Conservation (phyloP, 1,284 basidiomycete species). For the Ustilago shanxiensis region DNA sequence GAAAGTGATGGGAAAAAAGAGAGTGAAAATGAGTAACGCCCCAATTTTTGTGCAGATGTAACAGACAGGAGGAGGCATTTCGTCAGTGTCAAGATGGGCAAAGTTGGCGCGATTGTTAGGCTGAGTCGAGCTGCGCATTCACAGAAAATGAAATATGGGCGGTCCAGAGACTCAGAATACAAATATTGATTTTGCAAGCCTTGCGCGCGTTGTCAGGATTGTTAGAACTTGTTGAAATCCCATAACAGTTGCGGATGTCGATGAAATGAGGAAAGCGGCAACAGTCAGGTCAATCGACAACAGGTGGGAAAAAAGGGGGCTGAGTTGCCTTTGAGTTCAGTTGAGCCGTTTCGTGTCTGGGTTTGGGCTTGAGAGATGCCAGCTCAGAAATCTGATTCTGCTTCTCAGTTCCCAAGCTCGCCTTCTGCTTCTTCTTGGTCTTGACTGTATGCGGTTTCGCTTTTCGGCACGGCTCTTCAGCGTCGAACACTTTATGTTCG, state of each 20-base stretch:
- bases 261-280: background rate
- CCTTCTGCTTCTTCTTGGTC: too few relatives aligned
- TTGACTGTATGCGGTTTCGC: too few relatives aligned
- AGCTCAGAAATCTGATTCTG: too few relatives aligned
- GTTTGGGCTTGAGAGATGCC: too few relatives aligned
- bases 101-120: background rate
- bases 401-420: too few relatives aligned
- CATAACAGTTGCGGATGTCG: background rate
- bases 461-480: too few relatives aligned
- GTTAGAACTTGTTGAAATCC: conserved; percentile 19
- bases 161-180: background rate
- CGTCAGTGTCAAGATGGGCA: background rate
- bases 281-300: too few relatives aligned
- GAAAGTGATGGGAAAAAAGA: too few relatives aligned
- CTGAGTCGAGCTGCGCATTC: background rate
- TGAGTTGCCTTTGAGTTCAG: too few relatives aligned
- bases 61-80: background rate
- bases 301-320: too few relatives aligned
- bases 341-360: too few relatives aligned
- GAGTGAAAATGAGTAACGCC: conserved; percentile 23
- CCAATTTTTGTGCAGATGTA: conserved; percentile 11
- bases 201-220: conserved; percentile 5
- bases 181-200: background rate
- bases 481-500: too few relatives aligned
- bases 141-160: conserved; percentile 1